Conservation (phyloP, 345 rosid species). For the Populus ilicifolia region DNA sequence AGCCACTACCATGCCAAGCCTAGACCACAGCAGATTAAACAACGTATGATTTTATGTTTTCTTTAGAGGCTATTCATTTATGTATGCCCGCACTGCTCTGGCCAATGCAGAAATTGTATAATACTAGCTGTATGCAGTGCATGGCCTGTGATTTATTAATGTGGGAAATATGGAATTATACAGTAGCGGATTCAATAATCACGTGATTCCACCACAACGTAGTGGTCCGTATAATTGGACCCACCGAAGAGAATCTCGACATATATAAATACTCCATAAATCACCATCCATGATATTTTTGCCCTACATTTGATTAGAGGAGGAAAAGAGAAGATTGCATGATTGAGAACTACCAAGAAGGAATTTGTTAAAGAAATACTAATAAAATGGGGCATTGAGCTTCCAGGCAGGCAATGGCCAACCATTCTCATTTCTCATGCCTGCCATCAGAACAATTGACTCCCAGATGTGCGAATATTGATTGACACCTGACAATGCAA, state of each 20-base stretch:
- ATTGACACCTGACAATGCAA: neutral
- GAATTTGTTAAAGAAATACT: neutral
- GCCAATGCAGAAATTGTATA: neutral
- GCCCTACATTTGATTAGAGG: neutral
- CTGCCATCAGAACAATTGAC: neutral
- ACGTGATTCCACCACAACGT: constrained; percentile 7
- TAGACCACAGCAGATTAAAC: neutral
- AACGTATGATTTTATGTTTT: neutral
- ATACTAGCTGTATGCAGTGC: neutral
- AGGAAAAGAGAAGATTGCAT: neutral
- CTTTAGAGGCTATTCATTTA: neutral
- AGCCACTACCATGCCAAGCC: neutral
- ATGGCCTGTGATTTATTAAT: neutral
- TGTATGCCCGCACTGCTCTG: neutral
- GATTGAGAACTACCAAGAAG: neutral
- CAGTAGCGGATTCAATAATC: neutral
- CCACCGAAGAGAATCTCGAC: neutral
- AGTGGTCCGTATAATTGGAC: neutral
- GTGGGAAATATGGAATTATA: too few species aligned
- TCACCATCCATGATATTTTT: neutral
- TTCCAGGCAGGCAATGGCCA: neutral
- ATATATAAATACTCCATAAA: neutral
- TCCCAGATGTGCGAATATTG: neutral
- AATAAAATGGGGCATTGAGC: neutral
- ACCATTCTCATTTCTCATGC: neutral